Conservation (phyloP, 768 basidiomycete species). For the Lactarius hatsudake region DNA sequence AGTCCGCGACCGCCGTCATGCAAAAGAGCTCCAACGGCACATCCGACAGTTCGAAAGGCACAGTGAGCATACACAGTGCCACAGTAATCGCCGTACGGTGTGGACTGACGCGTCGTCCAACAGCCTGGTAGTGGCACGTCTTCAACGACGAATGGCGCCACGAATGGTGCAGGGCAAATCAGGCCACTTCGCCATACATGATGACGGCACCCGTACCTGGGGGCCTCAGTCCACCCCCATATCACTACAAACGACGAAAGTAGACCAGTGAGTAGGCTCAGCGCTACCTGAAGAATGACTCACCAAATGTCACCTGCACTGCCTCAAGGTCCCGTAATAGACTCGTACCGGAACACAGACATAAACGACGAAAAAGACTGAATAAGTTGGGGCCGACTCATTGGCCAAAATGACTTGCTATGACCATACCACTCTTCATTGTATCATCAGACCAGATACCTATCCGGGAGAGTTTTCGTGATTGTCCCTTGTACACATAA, state of each 20-base stretch:
- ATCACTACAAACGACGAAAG: conserved; percentile 23
- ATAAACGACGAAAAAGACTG: neutral
- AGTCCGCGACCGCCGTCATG: conserved; percentile 22
- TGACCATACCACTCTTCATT: conserved; percentile 10
- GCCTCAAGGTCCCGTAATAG: neutral
- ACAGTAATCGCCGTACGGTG: conserved; percentile 93
- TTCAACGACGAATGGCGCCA: conserved; percentile 34
- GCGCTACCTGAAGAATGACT: neutral
- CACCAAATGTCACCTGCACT: neutral
- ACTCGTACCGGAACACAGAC: neutral
- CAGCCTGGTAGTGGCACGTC: conserved; percentile 82
- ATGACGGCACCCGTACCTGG: conserved; percentile 23
- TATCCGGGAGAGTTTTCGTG: neutral
- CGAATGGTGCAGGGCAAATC: conserved; percentile 7
- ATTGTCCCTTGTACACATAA: conserved; percentile 18
- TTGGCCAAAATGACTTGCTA: conserved; percentile 14
- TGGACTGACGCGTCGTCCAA: conserved; percentile 80
- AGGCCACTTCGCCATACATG: conserved; percentile 20
- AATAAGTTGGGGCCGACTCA: neutral
- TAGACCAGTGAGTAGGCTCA: conserved; percentile 8
- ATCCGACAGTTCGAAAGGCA: conserved; percentile 67
- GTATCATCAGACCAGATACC: conserved; percentile 24
- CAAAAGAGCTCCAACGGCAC: conserved; percentile 19
- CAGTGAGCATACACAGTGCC: conserved; percentile 86
- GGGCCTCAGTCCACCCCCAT: conserved; percentile 28